phyloP scores from a whole-genome alignment of 352 stramenopile genomes.

The Globisporangium canariense region DNA sequence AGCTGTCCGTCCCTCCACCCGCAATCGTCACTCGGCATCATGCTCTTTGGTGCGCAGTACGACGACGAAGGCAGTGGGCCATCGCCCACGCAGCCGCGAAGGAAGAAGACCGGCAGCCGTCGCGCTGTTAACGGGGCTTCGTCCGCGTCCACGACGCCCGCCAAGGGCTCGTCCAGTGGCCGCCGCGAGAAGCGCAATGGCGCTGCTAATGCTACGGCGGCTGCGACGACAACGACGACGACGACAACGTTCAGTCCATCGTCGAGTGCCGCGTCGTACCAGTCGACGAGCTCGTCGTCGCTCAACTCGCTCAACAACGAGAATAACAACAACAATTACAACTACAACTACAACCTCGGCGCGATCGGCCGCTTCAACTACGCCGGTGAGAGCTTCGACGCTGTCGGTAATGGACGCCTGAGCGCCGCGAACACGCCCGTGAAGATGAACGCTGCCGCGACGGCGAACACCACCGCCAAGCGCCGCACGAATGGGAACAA shows the following conservation, averaged over 20 bases:
- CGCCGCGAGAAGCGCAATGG: slow-evolving; percentile 9
- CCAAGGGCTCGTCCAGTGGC: not conserved
- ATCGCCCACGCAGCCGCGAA: slow-evolving; percentile 26
- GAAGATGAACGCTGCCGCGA: not conserved
- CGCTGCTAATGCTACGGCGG: not conserved
- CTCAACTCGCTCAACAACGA: slow-evolving; percentile 20
- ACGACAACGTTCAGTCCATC: slow-evolving; percentile 13
- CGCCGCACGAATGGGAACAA: slow-evolving; percentile 10
- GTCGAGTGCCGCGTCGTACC: slow-evolving; percentile 16
- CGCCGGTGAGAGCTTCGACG: not conserved
- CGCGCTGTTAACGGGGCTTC: not conserved
- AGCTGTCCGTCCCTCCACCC: not conserved
- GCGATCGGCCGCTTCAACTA: slow-evolving; percentile 11
- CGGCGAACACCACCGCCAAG: slow-evolving; percentile 3
- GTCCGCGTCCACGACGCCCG: slow-evolving; percentile 4
- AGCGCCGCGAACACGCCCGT: slow-evolving; percentile 15
- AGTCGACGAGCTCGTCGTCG: slow-evolving; percentile 25
- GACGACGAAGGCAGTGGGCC: slow-evolving; percentile 40
- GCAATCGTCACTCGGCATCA: slow-evolving; percentile 13
- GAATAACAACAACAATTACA: slow-evolving; percentile 15
- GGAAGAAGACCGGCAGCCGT: slow-evolving; percentile 25
- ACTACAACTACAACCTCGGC: slow-evolving; percentile 15
- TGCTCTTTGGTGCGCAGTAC: slow-evolving; percentile 55
- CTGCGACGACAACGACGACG: not conserved
- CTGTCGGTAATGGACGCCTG: not conserved